Conservation (phyloP, 345 rosid genomes). For the Toxicodendron radicans region DNA sequence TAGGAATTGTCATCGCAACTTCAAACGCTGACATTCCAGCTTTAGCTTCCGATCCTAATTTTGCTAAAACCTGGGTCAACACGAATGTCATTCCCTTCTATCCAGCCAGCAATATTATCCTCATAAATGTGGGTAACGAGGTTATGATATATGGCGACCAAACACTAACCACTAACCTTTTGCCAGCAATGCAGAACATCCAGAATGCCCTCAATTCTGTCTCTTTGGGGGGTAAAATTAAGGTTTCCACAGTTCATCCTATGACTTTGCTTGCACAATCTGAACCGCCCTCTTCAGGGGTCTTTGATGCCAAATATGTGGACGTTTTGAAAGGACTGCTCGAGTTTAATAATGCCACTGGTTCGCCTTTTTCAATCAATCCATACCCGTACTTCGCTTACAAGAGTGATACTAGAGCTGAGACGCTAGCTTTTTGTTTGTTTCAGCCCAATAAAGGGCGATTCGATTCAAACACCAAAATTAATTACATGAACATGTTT, state of each 20-base stretch:
- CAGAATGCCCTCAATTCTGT: slow-evolving; percentile 64
- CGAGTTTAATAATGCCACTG: slow-evolving; percentile 60
- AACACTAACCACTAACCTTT: slow-evolving; percentile 53
- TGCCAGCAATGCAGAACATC: slow-evolving; percentile 81
- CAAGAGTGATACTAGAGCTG: slow-evolving; percentile 68
- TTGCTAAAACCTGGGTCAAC: slow-evolving; percentile 65
- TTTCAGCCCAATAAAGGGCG: slow-evolving; percentile 85
- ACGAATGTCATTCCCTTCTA: slow-evolving; percentile 70
- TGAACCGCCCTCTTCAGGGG: slow-evolving; percentile 78
- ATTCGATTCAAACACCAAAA: slow-evolving; percentile 56
- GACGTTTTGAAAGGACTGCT: slow-evolving; percentile 68
- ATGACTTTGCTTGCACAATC: slow-evolving; percentile 67
- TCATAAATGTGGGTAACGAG: slow-evolving; percentile 82
- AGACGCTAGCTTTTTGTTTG: slow-evolving; percentile 73
- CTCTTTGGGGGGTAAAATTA: slow-evolving; percentile 65
- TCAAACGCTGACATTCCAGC: slow-evolving; percentile 75
- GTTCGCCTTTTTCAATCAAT: slow-evolving; percentile 77
- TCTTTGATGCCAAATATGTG: slow-evolving; percentile 45
- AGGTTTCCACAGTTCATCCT: slow-evolving; percentile 79
- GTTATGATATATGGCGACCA: slow-evolving; percentile 47
- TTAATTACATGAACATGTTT: slow-evolving; percentile 94
- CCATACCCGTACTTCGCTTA: slow-evolving; percentile 92
- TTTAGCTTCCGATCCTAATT: slow-evolving; percentile 64
- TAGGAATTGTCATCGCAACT: slow-evolving; percentile 71
- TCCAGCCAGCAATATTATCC: slow-evolving; percentile 78